Evolutionary conservation across 495 filamentous ascomycete genomes (phyloP).

Genomic region (Sporormia fimetaria): DNA sequence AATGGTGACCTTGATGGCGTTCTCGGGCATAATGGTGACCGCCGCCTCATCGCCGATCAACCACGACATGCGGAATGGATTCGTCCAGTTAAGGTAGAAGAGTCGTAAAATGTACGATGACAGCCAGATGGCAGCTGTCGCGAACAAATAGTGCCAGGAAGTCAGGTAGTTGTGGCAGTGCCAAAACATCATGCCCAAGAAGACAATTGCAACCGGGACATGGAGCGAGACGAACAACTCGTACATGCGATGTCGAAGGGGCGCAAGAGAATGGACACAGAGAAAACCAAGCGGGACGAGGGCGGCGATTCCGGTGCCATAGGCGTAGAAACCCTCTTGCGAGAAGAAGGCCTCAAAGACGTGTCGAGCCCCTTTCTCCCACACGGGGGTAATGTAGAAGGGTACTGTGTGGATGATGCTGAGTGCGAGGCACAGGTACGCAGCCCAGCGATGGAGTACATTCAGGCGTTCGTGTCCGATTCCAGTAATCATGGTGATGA

Average conservation of each 20-base stretch:
- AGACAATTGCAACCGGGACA: conserved; percentile 67
- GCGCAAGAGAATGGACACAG: conserved; percentile 68
- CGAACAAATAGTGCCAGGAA: conserved; percentile 83
- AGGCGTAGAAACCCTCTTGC: conserved; percentile 52
- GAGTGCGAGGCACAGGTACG: conserved; percentile 77
- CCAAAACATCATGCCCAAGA: conserved; percentile 84
- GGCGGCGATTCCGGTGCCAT: conserved; percentile 78
- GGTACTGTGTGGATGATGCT: conserved; percentile 74
- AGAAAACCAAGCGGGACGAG: conserved; percentile 70
- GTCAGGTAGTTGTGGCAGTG: conserved; percentile 86
- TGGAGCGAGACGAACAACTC: conserved; percentile 77
- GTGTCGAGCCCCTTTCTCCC: conserved; percentile 58
- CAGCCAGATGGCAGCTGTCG: conserved; percentile 72
- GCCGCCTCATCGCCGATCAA: conserved; percentile 81
- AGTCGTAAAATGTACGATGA: conserved; percentile 37
- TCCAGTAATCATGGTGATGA: conserved; percentile 74
- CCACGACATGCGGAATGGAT: conserved; percentile 65
- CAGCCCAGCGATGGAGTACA: conserved; percentile 84
- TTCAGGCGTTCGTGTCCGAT: conserved; percentile 89
- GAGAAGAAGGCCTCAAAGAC: conserved; percentile 54
- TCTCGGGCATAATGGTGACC: conserved; percentile 76
- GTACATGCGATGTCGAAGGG: conserved; percentile 54
- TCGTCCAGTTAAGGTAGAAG: conserved; percentile 72
- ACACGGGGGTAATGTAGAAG: conserved; percentile 80
- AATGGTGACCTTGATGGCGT: conserved; percentile 86